Conservation (phyloP, 345 rosid species). For the Corchorus olitorius region DNA sequence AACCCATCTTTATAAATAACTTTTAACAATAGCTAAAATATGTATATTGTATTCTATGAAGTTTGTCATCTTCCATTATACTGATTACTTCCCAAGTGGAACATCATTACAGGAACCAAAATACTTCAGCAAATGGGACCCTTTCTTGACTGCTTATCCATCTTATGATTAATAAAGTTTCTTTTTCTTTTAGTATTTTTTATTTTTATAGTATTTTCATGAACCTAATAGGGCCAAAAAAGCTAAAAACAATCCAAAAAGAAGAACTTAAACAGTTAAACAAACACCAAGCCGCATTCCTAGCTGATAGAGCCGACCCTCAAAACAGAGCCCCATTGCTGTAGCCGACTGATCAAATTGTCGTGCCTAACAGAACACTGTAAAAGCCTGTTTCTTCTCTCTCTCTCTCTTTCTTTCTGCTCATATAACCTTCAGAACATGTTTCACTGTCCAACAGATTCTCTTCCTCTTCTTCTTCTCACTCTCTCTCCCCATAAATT, state of each 20-base stretch:
- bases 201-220: not conserved
- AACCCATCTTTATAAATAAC: not conserved
- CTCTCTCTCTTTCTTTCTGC: slow-evolving; percentile 21
- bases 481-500: slow-evolving; percentile 30
- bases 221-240: not conserved
- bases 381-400: slow-evolving; percentile 35
- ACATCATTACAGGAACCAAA: slow-evolving; percentile 9
- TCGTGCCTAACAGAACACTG: slow-evolving; percentile 53
- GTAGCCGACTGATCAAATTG: slow-evolving; percentile 51
- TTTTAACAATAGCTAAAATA: no score
- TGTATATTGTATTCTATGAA: no score
- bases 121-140: not conserved
- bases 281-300: slow-evolving; percentile 21
- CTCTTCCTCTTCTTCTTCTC: slow-evolving; percentile 10
- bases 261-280: not conserved
- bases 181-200: not conserved
- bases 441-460: slow-evolving; percentile 33
- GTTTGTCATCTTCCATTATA: no score
- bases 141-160: not conserved
- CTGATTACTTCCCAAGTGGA: not conserved
- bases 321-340: slow-evolving; percentile 18
- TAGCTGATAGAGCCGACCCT: slow-evolving; percentile 35
- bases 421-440: slow-evolving; percentile 44
- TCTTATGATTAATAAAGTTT: not conserved
- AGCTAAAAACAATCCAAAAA: not conserved